Evolutionary conservation across 352 stramenopile genomes (phyloP), one percentile per base, ranked within the genome.

Genomic region (Globisporangium rhizosaccharum): DNA sequence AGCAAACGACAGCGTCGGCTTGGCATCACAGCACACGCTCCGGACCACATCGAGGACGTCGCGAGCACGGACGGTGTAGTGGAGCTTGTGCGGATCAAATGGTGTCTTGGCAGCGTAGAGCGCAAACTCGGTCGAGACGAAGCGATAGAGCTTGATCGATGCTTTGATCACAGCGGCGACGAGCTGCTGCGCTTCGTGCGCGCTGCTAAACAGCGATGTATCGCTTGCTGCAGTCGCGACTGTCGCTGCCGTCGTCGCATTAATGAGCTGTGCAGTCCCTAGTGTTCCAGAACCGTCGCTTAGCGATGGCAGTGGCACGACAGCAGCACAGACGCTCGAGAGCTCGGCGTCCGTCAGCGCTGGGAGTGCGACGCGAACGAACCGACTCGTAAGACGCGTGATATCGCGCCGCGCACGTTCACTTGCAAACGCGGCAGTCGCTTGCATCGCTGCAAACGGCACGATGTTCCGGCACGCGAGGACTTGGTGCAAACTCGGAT

Each of bases 71-170:
- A 80, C 80, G n/a, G 67, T 53, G 50, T 89, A 90, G 26, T 88
- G 71, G 5, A 86, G 56, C 23, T 88, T 87, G 9, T 53, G 51
- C 6, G 71, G 62, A 3, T 69, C 23, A n/a, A 76, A 76, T 3
- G 62, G 50, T 3, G 52, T 66, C 3, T 42, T 54, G 1, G 60
- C 54, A 4, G 61, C 49, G 52, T 55, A 53, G 17, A 48, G 28
- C 15, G 37, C 30, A 59, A 70, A 52, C 6, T 57, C 47, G 14
- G 53, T 33, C 7, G 63, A 68, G 51, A 90, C 28, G 10, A 76
- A 57, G 9, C 80, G 73, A 15, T 71, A 82, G 14, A 88, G 51
- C 47, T 79, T 83, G 48, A 87, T 51, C 25, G 75, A 85, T 2
- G 78, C 72, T 51, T 85, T 89, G 33, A 86, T 67, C 17, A 87